A percentile compares a stretch with the other conserved stretches of the same genome.
Conservation (phyloP, 108 stramenopile genomes). For the Skeletonema menzelii region DNA sequence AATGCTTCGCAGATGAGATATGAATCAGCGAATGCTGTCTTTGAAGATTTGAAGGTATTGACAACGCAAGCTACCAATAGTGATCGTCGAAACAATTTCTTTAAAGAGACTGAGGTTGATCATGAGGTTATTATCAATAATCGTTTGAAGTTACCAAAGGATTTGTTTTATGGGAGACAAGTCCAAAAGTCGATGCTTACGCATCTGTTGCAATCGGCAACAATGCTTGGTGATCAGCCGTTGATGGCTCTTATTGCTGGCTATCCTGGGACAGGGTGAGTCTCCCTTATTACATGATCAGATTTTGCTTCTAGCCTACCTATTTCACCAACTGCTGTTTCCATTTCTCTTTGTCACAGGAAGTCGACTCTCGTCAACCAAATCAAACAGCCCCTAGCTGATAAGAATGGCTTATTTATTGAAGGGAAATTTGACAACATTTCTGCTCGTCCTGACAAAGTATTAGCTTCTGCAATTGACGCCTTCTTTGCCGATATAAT, state of each 20-base stretch:
- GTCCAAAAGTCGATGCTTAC: conserved; percentile 26
- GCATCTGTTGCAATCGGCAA: conserved; percentile 16
- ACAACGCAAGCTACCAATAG: not conserved
- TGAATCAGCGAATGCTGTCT: conserved; percentile 18
- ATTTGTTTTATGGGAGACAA: conserved; percentile 30
- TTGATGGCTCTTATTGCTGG: conserved; percentile 33
- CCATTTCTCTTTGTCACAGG: not conserved
- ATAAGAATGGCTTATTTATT: conserved; percentile 15
- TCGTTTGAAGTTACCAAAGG: conserved; percentile 1
- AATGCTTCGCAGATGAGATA: conserved; percentile 10
- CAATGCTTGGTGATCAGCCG: conserved; percentile 18
- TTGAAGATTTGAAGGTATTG: conserved; percentile 28
- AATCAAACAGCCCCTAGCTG: conserved; percentile 17
- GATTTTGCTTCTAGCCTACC: not conserved
- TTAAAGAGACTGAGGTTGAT: conserved; percentile 5
- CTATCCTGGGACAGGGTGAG: conserved; percentile 34
- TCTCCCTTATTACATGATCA: not conserved
- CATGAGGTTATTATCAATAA: not conserved
- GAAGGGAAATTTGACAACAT: conserved; percentile 30
- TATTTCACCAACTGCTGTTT: not conserved
- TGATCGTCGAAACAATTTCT: not conserved
- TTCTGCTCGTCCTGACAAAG: conserved; percentile 21
- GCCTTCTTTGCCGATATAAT: conserved; percentile 1
- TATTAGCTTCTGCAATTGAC: conserved; percentile 16
- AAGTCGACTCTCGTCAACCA: conserved; percentile 32